Evolutionary conservation across 2,329 filamentous ascomycete genomes (phyloP).

Genomic region (Neocatenulostroma microsporum): DNA sequence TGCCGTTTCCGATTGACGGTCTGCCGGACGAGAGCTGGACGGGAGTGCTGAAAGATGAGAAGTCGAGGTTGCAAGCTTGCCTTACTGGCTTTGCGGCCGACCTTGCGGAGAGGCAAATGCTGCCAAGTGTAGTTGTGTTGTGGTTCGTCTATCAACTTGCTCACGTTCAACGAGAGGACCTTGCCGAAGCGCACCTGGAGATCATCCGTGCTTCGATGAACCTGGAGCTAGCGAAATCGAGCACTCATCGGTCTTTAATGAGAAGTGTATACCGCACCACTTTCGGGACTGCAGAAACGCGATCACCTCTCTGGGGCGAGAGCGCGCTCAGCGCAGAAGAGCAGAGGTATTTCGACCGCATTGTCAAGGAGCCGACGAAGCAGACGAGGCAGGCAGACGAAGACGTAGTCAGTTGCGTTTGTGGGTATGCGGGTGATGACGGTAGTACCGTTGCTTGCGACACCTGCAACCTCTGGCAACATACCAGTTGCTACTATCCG

Average conservation of each 20-base stretch:
- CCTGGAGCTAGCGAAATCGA: no score
- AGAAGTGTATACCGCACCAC: no score
- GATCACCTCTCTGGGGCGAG: no score
- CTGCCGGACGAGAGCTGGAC: constrained; percentile 30
- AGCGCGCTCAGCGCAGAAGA: no score
- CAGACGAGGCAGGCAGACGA: no score
- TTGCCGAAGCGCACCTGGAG: constrained; percentile 31
- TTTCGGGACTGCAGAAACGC: no score
- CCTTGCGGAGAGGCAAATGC: constrained; percentile 29
- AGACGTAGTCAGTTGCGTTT: constrained; percentile 58
- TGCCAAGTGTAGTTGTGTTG: constrained; percentile 32
- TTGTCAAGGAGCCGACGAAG: no score
- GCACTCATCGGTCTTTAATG: no score
- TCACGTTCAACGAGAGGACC: constrained; percentile 24
- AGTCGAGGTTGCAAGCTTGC: constrained; percentile 33
- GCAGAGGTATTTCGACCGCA: no score
- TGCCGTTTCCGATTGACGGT: constrained; percentile 22
- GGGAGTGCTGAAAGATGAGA: constrained; percentile 26
- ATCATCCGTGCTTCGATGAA: constrained; percentile 21
- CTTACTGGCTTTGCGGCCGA: constrained; percentile 35
- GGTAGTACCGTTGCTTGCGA: constrained; percentile 96
- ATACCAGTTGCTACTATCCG: constrained; percentile 94
- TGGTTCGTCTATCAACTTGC: constrained; percentile 38
- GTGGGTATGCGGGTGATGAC: constrained; percentile 85
- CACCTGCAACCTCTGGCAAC: constrained; percentile 92